A percentile compares a stretch with the other conserved stretches of the same genome.
phyloP scores from a whole-genome alignment of 2,329 filamentous ascomycete genomes.

The Gnomoniopsis sp. region DNA sequence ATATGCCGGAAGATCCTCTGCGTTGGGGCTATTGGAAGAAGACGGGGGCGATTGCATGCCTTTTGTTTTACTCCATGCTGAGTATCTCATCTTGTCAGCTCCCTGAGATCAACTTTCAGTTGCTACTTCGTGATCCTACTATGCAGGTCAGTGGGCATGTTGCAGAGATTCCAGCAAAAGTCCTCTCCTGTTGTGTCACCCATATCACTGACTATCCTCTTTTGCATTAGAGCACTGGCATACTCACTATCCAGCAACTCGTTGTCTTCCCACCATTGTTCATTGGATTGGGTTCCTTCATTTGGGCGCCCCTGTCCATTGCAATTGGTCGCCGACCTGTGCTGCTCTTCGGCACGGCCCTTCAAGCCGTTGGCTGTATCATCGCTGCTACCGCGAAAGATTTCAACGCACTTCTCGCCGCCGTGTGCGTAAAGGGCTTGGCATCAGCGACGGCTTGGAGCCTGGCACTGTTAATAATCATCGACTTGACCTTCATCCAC shows the following conservation, averaged over 20 bases:
- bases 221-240: neutral
- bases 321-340: neutral
- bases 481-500: conserved; percentile 36
- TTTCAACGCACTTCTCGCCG: neutral
- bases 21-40: neutral
- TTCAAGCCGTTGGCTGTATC: neutral
- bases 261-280: neutral
- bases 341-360: neutral
- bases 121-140: neutral
- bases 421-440: neutral
- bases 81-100: neutral
- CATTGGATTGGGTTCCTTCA: neutral
- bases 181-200: too few species aligned
- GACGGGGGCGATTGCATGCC: neutral
- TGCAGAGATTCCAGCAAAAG: neutral
- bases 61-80: neutral
- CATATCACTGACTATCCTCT: neutral
- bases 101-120: neutral
- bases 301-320: neutral
- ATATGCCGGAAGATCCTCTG: neutral
- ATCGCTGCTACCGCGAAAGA: neutral
- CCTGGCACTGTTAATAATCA: conserved; percentile 27
- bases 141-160: neutral
- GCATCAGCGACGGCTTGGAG: neutral
- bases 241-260: neutral